These are phyloP conservation scores for Penicillium lividum DNA, from an alignment of 495 filamentous ascomycete species.

Conservation along the genomic window DNA sequence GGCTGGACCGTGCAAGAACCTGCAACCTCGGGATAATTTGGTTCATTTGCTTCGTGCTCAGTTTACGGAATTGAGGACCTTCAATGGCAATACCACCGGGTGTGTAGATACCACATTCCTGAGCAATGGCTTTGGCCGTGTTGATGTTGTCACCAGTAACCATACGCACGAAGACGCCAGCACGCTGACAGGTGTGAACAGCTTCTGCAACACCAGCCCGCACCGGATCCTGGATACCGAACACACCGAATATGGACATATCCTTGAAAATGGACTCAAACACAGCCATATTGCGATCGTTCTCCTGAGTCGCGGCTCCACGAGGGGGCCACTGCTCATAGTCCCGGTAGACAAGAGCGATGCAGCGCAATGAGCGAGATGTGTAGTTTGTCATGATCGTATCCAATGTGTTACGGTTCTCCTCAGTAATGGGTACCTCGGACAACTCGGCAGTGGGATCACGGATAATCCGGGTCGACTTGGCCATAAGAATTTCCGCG, in stretches of 20 bases:
- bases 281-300: slow-evolving; percentile 66
- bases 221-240: slow-evolving; percentile 87
- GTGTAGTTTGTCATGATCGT: slow-evolving; percentile 76
- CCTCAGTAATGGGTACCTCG: slow-evolving; percentile 54
- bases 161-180: slow-evolving; percentile 86
- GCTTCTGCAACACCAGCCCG: slow-evolving; percentile 75
- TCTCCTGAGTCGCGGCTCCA: slow-evolving; percentile 62
- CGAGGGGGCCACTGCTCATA: slow-evolving; percentile 87
- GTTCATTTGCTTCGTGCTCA: slow-evolving; percentile 67
- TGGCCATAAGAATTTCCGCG: slow-evolving; percentile 79
- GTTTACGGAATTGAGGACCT: slow-evolving; percentile 73
- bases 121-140: slow-evolving; percentile 84
- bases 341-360: slow-evolving; percentile 83
- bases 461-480: slow-evolving; percentile 69
- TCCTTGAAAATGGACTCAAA: slow-evolving; percentile 80
- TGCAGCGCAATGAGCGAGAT: slow-evolving; percentile 78
- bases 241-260: slow-evolving; percentile 76
- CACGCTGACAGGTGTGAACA: slow-evolving; percentile 70
- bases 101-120: slow-evolving; percentile 80
- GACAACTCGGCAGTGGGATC: slow-evolving; percentile 66
- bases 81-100: slow-evolving; percentile 78
- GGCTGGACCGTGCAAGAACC: slow-evolving; percentile 82
- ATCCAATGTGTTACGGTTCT: slow-evolving; percentile 60
- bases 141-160: slow-evolving; percentile 86
- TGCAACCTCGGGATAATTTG: slow-evolving; percentile 72